Evolutionary conservation across 1,284 basidiomycete genomes (phyloP).

Genomic region (Vanrija pseudolonga): DNA sequence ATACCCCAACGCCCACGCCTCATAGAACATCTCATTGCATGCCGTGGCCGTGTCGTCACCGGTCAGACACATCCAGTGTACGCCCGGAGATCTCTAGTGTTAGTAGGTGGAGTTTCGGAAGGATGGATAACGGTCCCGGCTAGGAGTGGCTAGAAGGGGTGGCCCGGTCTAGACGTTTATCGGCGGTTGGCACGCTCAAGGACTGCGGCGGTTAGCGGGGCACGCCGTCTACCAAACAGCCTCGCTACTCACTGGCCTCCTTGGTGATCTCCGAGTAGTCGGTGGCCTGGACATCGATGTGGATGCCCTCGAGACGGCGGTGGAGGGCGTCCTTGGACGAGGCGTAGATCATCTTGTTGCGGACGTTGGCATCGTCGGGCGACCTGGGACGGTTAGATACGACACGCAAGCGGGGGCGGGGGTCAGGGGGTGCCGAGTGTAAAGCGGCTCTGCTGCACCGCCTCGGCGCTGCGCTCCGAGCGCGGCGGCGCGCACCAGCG

Average conservation of each 20-base stretch:
- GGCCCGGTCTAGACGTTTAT: conserved; percentile 15
- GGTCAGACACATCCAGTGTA: background rate
- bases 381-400: conserved; percentile 57
- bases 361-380: conserved; percentile 82
- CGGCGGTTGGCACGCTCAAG: conserved; percentile 40
- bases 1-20: background rate
- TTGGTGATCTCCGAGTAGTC: conserved; percentile 72
- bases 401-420: too few relatives aligned
- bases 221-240: background rate
- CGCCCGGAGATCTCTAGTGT: background rate
- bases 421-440: too few relatives aligned
- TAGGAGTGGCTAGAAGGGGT: background rate
- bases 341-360: conserved; percentile 91
- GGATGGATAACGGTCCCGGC: background rate
- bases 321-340: conserved; percentile 85
- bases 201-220: conserved; percentile 18
- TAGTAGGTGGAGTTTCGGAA: background rate
- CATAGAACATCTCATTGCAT: conserved; percentile 3
- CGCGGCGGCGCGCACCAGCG: too few relatives aligned
- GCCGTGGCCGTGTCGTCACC: background rate
- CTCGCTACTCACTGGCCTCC: conserved; percentile 64
- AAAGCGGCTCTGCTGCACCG: too few relatives aligned
- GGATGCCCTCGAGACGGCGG: conserved; percentile 56
- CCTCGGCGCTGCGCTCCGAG: too few relatives aligned
- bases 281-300: conserved; percentile 77